These are phyloP conservation scores for Plantago coronopus DNA, from an alignment of 305 asterid genomes.

Conservation along the genomic window DNA sequence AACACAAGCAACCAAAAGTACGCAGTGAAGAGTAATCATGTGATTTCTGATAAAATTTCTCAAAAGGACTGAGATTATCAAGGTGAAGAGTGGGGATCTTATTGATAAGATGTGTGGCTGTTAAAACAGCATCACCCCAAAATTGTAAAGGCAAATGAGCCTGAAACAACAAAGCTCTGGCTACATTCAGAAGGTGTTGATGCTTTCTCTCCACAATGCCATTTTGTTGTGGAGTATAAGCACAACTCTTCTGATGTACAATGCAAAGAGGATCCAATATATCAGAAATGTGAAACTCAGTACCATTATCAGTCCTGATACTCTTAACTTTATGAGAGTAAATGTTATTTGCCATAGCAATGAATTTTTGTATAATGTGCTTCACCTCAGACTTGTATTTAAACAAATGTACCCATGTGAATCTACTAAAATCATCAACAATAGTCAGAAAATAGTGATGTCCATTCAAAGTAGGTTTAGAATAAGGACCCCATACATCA, in stretches of 20 bases:
- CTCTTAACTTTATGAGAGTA: neutral
- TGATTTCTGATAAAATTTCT: neutral
- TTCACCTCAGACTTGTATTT: neutral
- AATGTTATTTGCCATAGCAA: neutral
- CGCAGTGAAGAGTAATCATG: too few relatives aligned
- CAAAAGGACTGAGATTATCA: too few relatives aligned
- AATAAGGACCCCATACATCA: neutral
- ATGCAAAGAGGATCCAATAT: neutral
- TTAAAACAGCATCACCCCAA: neutral
- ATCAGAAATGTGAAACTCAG: neutral
- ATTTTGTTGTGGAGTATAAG: neutral
- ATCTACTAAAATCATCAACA: neutral
- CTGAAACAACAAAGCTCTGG: neutral
- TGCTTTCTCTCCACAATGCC: neutral
- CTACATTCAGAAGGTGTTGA: neutral
- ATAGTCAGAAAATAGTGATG: neutral
- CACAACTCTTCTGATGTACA: neutral
- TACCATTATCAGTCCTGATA: neutral
- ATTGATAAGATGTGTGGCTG: neutral
- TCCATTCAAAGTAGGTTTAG: neutral
- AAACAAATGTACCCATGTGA: neutral
- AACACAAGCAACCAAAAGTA: too few relatives aligned
- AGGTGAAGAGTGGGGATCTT: neutral
- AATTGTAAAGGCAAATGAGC: neutral
- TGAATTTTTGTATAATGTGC: neutral